These are phyloP conservation scores for Acephala macrosclerotiorum DNA, from an alignment of 2,329 filamentous ascomycete genomes.

Conservation along the genomic window DNA sequence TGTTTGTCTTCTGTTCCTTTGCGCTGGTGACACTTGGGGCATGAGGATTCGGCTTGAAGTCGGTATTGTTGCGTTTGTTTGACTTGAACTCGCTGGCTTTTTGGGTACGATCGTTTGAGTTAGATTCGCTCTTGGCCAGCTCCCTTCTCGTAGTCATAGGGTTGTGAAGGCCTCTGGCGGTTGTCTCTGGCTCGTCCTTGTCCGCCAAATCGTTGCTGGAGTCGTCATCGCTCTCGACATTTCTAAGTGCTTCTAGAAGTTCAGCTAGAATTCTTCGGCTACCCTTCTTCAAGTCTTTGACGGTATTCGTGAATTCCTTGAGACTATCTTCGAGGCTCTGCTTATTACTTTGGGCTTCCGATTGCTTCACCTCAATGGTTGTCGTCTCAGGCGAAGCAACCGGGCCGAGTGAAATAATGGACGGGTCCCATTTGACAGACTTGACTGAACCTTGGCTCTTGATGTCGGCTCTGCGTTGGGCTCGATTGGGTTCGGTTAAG, in stretches of 20 bases:
- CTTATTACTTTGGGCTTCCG: not conserved
- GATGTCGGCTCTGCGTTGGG: constrained; percentile 2
- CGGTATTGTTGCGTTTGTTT: too few species aligned
- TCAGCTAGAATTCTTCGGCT: constrained; percentile 31
- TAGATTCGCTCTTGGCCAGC: not conserved
- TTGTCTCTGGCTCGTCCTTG: not conserved
- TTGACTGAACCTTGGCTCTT: constrained; percentile 23
- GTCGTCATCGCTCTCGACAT: constrained; percentile 28
- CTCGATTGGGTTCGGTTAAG: constrained; percentile 14
- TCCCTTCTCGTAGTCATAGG: not conserved
- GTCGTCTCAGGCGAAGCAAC: constrained; percentile 12
- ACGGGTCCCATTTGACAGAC: constrained; percentile 38
- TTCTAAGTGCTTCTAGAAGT: constrained; percentile 34
- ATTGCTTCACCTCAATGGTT: not conserved
- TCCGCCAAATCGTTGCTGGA: not conserved
- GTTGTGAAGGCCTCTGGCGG: not conserved
- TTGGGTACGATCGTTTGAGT: not conserved
- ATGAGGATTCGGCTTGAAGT: too few species aligned
- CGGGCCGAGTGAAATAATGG: constrained; percentile 29
- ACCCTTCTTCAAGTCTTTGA: constrained; percentile 25
- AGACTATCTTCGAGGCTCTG: constrained; percentile 20
- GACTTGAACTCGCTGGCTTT: not conserved
- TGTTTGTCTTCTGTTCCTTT: not conserved
- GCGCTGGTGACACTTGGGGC: not conserved
- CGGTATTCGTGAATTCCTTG: constrained; percentile 17